A percentile compares a stretch with the other conserved stretches of the same genome.
Evolutionary conservation across 495 filamentous ascomycete genomes (phyloP).

Genomic region (Penicillium dipodomyicola): DNA sequence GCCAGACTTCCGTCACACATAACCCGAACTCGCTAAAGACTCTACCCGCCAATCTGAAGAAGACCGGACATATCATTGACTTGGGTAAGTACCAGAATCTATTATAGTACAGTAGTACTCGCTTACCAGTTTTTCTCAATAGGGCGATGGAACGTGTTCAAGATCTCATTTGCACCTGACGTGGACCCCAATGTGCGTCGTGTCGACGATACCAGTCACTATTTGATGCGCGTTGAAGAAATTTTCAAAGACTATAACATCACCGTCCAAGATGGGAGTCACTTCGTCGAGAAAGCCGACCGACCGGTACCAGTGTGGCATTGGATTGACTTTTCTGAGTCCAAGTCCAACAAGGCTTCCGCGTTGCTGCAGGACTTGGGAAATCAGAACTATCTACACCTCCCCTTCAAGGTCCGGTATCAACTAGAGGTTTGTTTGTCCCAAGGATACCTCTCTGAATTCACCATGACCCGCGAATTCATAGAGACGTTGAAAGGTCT

Average conservation of each 20-base stretch:
- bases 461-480: conserved; percentile 66
- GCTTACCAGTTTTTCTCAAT: conserved; percentile 2
- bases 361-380: conserved; percentile 33
- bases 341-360: conserved; percentile 7
- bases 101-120: not conserved
- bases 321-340: conserved; percentile 48
- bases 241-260: conserved; percentile 78
- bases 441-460: conserved; percentile 72
- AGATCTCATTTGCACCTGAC: conserved; percentile 30
- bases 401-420: conserved; percentile 77
- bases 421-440: conserved; percentile 93
- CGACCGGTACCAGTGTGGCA: conserved; percentile 48
- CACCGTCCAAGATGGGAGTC: conserved; percentile 30
- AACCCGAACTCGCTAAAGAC: conserved; percentile 30
- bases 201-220: conserved; percentile 24
- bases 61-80: conserved; percentile 62
- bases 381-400: conserved; percentile 38
- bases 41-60: conserved; percentile 57
- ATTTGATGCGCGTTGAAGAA: conserved; percentile 45
- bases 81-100: conserved; percentile 55
- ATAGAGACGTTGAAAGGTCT: conserved; percentile 57
- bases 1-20: conserved; percentile 68
- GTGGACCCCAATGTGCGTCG: not conserved
- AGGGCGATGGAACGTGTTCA: conserved; percentile 45
- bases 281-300: conserved; percentile 19